Evolutionary conservation across 2,329 filamentous ascomycete species (phyloP), one percentile per base, ranked within the genome.

Genomic region (Pseudocercospora fuligena): DNA sequence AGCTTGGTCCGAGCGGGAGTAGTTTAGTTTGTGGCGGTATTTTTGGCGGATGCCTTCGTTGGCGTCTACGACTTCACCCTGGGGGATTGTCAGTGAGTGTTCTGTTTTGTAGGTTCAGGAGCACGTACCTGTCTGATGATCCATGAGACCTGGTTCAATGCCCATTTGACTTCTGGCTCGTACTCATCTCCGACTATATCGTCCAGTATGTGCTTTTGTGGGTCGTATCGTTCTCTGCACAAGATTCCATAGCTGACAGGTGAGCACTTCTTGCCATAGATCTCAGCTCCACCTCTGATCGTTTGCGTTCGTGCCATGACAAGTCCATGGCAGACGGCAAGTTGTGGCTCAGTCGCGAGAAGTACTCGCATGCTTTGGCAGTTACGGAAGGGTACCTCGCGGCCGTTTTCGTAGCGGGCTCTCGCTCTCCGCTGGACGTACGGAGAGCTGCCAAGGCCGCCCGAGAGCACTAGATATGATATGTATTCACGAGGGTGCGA

Each of bases 361-460:
- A 78, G 73, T 0, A 80, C 73, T 23, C 63, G 69, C 21, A 79
- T 73, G 1, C 65, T 70, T 6, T 62, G 66, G 5, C 46, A 33
- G 29, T 64, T 66, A 11, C 40, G 31, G 5, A 67, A 49, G 1
- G 19, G 27, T 3, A 27, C 19, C 29, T 63, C 73, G 0, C 65
- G 63, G 27, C 70, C 66, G 5, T 56, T 40, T 8, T 74, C 71
- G 61, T 81, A 82, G 27, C 77, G 75, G 7, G 72, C 72, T 36
- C 73, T 71, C 1, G 82, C 73, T 6, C 74, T 69, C 1, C 73
- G 69, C 56, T 80, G 80, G 4, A 83, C 77, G 66, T 83, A 83
- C 16, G 77, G 73, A 0, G 76, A 80, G 60, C 80, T 82, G 9
- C 81, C 80, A 0, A 83, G 72, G 1, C 81, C 81, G 5, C 81